phyloP scores from a whole-genome alignment of 148 eudicot species.

The Rhododendron ovatum region DNA sequence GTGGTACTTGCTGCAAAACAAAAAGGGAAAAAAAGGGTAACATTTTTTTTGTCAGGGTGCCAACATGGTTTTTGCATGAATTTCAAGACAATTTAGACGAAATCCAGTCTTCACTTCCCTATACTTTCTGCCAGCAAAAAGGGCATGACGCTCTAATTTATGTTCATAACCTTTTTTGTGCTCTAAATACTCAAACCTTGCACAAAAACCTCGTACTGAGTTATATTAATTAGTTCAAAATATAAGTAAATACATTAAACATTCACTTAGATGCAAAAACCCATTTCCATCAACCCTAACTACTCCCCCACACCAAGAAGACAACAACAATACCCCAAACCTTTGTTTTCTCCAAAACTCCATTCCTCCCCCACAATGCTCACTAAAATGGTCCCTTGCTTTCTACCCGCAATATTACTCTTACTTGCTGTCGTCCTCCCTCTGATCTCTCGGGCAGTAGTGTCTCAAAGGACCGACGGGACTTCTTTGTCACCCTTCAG shows the following conservation, averaged over 20 bases:
- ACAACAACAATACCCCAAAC: neutral
- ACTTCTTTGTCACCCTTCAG: slow-evolving; percentile 2
- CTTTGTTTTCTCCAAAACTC: neutral
- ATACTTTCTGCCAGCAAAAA: neutral
- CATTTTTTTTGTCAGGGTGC: neutral
- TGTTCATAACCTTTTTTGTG: neutral
- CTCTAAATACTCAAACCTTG: neutral
- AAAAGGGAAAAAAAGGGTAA: neutral
- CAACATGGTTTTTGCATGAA: neutral
- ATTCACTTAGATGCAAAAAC: neutral
- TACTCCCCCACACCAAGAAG: slow-evolving; percentile 12
- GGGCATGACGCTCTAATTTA: neutral
- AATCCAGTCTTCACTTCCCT: neutral
- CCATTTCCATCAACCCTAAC: neutral
- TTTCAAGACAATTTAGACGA: neutral
- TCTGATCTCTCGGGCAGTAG: neutral
- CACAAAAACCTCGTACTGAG: neutral
- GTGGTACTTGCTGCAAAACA: neutral
- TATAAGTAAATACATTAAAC: neutral
- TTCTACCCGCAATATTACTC: slow-evolving; percentile 1
- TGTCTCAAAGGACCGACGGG: slow-evolving; percentile 14
- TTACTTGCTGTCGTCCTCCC: neutral
- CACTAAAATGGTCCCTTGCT: slow-evolving; percentile 23
- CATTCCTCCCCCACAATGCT: neutral
- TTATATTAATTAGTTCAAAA: neutral